Base-by-base conservation (phyloP, 2,329 filamentous ascomycete genomes). In the Pezicula rhizophila region DNA sequence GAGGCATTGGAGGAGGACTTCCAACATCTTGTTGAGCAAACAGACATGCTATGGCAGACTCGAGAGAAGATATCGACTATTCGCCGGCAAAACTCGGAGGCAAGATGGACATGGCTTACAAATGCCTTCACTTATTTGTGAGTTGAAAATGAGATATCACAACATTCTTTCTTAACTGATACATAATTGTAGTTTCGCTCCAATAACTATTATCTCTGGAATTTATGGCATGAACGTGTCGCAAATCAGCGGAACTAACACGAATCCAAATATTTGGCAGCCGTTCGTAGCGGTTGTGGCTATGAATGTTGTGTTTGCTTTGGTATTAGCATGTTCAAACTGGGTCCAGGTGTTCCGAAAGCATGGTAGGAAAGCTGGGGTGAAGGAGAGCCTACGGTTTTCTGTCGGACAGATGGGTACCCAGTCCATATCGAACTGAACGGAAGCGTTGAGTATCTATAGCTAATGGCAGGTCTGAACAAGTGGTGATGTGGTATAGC, bases 181-280 rank as follows among this genome's bases (percentile, higher is more conserved):
- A 31, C 25, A 31, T 45, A 25, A 34, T 38, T 43, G 23, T 38
- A 54, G 51, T 10, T 60, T 61, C 45, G 55, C 54, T 10, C 57
- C 59, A 8, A 48, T 63, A 8, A 57, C 58, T 2, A 54, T 62
- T 20, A 58, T 61, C 14, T 51, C 56, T 0, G 58, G 59, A 26
- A 51, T 62, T 15, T 62, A 60, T 31, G 61, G 61, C 14, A 63
- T 63, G 60, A 63, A 63, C 31, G 60, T 63, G 3, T 51, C 52
- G 0, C 46, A 63, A 46, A 60, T 63, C 11, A 51, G 49, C 4
- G 55, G 55, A 20, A 52, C 45, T 23, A 49, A 51, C 4, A 51
- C 50, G 1, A 53, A 54, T 33, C 61, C 60, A 1, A 50, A 53
- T 39, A 62, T 64, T 12, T 64, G 61, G 61, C 60, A 60, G 45